Evolutionary conservation across 768 basidiomycete genomes (phyloP).

Genomic region (Russula dissimulans): DNA sequence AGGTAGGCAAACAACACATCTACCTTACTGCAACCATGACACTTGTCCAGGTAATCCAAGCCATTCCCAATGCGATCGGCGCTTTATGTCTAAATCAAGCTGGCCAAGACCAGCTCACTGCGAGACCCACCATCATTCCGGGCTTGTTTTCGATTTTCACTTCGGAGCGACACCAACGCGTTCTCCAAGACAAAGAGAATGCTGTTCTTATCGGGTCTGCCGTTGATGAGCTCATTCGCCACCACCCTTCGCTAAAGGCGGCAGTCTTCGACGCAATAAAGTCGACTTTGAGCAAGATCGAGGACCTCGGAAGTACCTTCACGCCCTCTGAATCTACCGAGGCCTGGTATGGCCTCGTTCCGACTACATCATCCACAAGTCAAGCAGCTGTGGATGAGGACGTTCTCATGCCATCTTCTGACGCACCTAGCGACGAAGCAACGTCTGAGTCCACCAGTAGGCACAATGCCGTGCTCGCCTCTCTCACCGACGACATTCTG

Average conservation of each 20-base stretch:
- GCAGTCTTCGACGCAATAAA: constrained; percentile 73
- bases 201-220: constrained; percentile 80
- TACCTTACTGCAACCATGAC: background rate
- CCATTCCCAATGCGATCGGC: constrained; percentile 91
- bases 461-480: background rate
- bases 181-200: constrained; percentile 88
- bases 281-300: constrained; percentile 59
- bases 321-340: constrained; percentile 46
- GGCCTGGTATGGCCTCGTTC: constrained; percentile 57
- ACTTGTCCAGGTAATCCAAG: constrained; percentile 64
- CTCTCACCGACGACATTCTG: constrained; percentile 8
- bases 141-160: constrained; percentile 81
- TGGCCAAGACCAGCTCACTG: constrained; percentile 72
- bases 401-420: constrained; percentile 15
- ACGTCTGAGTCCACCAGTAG: constrained; percentile 11
- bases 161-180: constrained; percentile 71
- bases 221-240: constrained; percentile 91
- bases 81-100: constrained; percentile 90
- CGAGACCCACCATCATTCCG: constrained; percentile 74
- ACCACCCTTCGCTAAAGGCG: constrained; percentile 82
- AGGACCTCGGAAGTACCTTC: constrained; percentile 59
- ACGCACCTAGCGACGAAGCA: background rate
- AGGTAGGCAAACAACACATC: constrained; percentile 39
- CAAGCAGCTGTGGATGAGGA: constrained; percentile 8
- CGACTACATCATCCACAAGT: background rate